Evolutionary conservation across 1,284 basidiomycete genomes (phyloP), one percentile per base, ranked within the genome.

Genomic region (Phlebopus sp.): DNA sequence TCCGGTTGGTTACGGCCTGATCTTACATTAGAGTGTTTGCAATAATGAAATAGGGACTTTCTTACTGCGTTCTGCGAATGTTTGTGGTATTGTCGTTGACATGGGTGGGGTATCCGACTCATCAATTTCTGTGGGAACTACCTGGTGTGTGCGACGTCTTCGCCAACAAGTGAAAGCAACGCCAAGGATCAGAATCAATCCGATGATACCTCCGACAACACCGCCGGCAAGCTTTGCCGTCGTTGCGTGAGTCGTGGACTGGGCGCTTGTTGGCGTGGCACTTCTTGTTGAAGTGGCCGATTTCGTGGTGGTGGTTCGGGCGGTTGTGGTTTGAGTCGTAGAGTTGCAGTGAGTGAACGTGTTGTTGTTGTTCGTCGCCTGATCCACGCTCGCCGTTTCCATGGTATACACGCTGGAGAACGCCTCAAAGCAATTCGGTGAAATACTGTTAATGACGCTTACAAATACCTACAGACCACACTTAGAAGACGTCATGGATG

Each of bases 301-400:
- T 17, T 15, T 15, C 6, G 21, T 23, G 3, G 21, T 4, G 6
- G 21, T 23, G 6, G 21, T 6, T 23, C n/a, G n/a, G n/a, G 21
- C 21, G 3, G 3, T 23, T 17, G 32, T 18, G 14, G 17, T 13
- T 15, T 37, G 34, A 10, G 38, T 47, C 15, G 44, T 55, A 3
- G 51, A 46, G 11, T 56, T 55, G 39, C 60, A 63, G 44, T 59
- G 54, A 36, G 59, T 64, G 49, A 62, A 64, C 2, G 59, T 56
- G 35, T 63, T 62, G 43, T 64, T 62, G 23, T 55, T 55, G 5
- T 46, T 46, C 17, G 51, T 44, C 14, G 47, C 52, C 38, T 60
- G 53, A 38, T 59, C 52, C 44, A 52, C 51, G 9, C 29, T 47
- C 10, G 56, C 39, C 8, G 51, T 53, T 31, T 61, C 54, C 42